phyloP scores from a whole-genome alignment of 805 yeast genomes.

The Schwanniomyces pseudopolymorphus region DNA sequence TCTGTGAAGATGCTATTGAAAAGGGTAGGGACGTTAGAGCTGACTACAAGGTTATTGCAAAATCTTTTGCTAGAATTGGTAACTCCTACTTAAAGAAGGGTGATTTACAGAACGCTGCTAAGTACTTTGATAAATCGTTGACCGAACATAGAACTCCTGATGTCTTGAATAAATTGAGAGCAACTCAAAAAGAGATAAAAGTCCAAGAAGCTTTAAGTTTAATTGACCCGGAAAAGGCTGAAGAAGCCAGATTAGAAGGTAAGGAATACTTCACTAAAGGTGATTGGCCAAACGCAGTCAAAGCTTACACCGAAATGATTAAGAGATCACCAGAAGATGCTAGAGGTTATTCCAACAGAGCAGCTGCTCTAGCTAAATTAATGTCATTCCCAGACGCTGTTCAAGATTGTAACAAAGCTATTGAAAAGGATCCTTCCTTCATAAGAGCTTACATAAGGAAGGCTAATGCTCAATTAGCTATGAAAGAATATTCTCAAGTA shows the following conservation, averaged over 20 bases:
- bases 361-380: constrained; percentile 92
- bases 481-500: constrained; percentile 81
- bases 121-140: constrained; percentile 80
- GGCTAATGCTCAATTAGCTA: constrained; percentile 90
- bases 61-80: constrained; percentile 91
- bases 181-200: constrained; percentile 84
- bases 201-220: constrained; percentile 73
- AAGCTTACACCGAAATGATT: constrained; percentile 92
- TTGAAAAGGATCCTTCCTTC: constrained; percentile 82
- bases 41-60: constrained; percentile 88
- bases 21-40: constrained; percentile 88
- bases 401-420: constrained; percentile 87
- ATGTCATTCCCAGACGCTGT: constrained; percentile 98
- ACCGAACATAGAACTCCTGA: constrained; percentile 98
- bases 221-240: constrained; percentile 89
- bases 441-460: constrained; percentile 95
- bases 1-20: constrained; percentile 81
- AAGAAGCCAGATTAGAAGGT: constrained; percentile 91
- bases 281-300: constrained; percentile 96
- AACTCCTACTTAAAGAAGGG: constrained; percentile 73
- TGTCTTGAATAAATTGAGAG: constrained; percentile 80
- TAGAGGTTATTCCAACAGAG: constrained; percentile 96
- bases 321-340: constrained; percentile 97
- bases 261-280: constrained; percentile 84
- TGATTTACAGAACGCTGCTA: constrained; percentile 71